Percentiles rank a stretch among this genome's conserved stretches.
Evolutionary conservation across 2,329 filamentous ascomycete genomes (phyloP).

Genomic region (Xylariaceae sp.): DNA sequence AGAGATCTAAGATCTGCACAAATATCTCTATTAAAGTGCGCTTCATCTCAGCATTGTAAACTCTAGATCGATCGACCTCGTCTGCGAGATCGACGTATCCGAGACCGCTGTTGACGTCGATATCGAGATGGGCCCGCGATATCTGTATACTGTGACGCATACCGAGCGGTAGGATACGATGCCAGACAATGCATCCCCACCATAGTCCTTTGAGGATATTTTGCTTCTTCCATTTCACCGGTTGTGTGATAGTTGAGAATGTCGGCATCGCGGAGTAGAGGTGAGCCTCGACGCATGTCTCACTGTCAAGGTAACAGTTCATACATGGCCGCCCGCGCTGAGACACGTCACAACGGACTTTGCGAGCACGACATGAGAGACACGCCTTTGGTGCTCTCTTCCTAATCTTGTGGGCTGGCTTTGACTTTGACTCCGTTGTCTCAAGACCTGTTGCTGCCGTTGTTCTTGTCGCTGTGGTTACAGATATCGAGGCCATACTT

Average conservation of each 20-base stretch:
- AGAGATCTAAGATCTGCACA: slow-evolving; percentile 43
- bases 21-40: slow-evolving; percentile 41
- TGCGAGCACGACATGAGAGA: slow-evolving; percentile 47
- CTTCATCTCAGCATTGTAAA: slow-evolving; percentile 45
- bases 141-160: slow-evolving; percentile 50
- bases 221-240: slow-evolving; percentile 35
- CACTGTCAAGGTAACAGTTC: slow-evolving; percentile 49
- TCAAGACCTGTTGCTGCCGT: no score
- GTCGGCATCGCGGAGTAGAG: slow-evolving; percentile 36
- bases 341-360: slow-evolving; percentile 49
- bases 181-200: slow-evolving; percentile 53
- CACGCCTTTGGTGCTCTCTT: slow-evolving; percentile 50
- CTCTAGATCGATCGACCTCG: slow-evolving; percentile 42
- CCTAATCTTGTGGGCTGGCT: slow-evolving; percentile 34
- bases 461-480: no score
- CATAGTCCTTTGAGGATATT: slow-evolving; percentile 47
- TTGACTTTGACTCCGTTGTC: no score
- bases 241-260: slow-evolving; percentile 27
- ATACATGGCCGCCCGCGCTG: slow-evolving; percentile 47
- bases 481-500: no score
- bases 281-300: slow-evolving; percentile 42
- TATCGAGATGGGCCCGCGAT: slow-evolving; percentile 43
- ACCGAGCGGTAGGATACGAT: slow-evolving; percentile 46
- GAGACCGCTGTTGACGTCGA: slow-evolving; percentile 35
- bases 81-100: slow-evolving; percentile 41